A percentile compares a stretch with the other conserved stretches of the same genome.
phyloP scores from a whole-genome alignment of 257 asterid genomes.

The Solanum pimpinellifolium region DNA sequence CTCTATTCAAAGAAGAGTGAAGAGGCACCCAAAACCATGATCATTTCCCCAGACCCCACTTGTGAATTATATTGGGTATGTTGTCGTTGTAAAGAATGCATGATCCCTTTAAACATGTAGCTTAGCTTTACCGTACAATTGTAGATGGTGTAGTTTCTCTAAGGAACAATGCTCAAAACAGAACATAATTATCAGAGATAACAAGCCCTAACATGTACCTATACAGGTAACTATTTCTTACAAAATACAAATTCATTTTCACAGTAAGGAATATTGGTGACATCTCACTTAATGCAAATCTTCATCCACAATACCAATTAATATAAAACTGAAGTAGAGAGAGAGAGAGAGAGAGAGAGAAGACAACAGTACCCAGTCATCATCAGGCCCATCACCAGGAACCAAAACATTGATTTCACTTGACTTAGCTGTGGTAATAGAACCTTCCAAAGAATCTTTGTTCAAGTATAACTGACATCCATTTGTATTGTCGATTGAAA shows the following conservation, averaged over 20 bases:
- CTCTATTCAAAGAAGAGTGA: background rate
- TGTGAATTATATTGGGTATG: background rate
- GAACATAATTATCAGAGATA: too few relatives aligned
- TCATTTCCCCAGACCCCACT: background rate
- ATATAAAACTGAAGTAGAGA: background rate
- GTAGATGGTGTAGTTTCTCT: too few relatives aligned
- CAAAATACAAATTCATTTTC: too few relatives aligned
- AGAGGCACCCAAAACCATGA: background rate
- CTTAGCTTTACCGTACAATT: too few relatives aligned
- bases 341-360: background rate
- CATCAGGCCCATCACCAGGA: conserved; percentile 71
- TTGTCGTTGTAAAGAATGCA: background rate
- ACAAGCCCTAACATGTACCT: too few relatives aligned
- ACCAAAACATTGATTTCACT: conserved; percentile 85
- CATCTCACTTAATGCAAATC: background rate
- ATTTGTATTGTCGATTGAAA: conserved; percentile 83
- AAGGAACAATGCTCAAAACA: too few relatives aligned
- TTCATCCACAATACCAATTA: background rate
- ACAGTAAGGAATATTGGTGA: background rate
- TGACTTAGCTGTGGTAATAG: conserved; percentile 89
- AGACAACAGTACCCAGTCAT: conserved; percentile 65
- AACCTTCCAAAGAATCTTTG: conserved; percentile 76
- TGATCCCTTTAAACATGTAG: too few relatives aligned
- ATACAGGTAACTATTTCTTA: too few relatives aligned
- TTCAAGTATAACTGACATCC: conserved; percentile 92